Base-by-base conservation (phyloP, 2,329 filamentous ascomycete genomes). In the Ceratocystis variospora region DNA sequence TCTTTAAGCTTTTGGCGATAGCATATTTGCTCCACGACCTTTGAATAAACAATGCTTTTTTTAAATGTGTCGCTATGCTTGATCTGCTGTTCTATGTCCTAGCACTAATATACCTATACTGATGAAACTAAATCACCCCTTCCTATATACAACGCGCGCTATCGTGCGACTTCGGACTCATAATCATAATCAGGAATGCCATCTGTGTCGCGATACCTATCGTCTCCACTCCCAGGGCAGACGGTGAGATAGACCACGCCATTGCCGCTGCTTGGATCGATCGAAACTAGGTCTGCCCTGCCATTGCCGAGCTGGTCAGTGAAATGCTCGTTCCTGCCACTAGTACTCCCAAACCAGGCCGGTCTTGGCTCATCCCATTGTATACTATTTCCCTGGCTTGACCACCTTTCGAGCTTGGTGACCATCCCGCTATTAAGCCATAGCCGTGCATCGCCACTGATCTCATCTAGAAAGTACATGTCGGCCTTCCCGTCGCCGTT, bases 401-500 rank as follows among this genome's bases (percentile, higher is more conserved):
- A 45, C 17, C 46, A 41, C n/a, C 64, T 50, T 19, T 45, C 62
- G 3, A 33, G 22, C 5, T 46, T 7, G n/a, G 19, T 10, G 17
- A 46, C 33, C 2, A 63, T 68, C 2, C 74, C 73, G 1, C 61
- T 62, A 69, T 76, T 76, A 53, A 72, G 71, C 71, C 71, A 77
- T 3, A 75, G 71, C 0, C 33, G 64, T 0, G 70, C 72, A 31
- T 74, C 70, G 7, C 74, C 73, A 5, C 69, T 73, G 70, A 73
- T 74, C 69, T 76, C 75, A 63, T 78, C 71, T 25, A 73, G 67
- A 70, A 70, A 73, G 28, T 76, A 64, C 25, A 76, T 67, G 68
- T 78, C 76, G 19, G 71, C 73, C 5, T 61, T 68, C 17, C 74
- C 74, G 53, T 76, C 74, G 12, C 75, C 74, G 63, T 77, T 74